Evolutionary conservation across 2,329 filamentous ascomycete species (phyloP).

Genomic region (Penicillium sp.): DNA sequence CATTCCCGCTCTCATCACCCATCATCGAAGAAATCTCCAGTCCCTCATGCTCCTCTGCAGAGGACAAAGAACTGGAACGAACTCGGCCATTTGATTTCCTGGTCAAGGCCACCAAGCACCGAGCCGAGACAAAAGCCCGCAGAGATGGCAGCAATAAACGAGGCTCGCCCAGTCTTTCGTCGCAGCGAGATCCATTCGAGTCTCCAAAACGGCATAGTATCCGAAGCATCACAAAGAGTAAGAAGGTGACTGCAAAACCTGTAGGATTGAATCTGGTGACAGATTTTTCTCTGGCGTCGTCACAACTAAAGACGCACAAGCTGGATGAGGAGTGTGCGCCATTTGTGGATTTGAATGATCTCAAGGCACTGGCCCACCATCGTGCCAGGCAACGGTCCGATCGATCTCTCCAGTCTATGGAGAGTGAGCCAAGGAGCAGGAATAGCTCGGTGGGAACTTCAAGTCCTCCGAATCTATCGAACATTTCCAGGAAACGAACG

Average conservation of each 20-base stretch:
- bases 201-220: too few relatives aligned
- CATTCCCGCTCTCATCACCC: conserved; percentile 40
- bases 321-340: conserved; percentile 9
- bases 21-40: conserved; percentile 39
- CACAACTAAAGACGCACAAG: conserved; percentile 7
- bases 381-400: conserved; percentile 29
- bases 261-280: conserved; percentile 41
- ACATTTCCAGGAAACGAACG: conserved; percentile 15
- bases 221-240: conserved; percentile 9
- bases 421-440: neutral
- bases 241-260: conserved; percentile 25
- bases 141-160: conserved; percentile 2
- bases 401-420: conserved; percentile 8
- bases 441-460: conserved; percentile 2
- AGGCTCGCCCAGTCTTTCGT: conserved; percentile 1
- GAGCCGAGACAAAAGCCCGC: conserved; percentile 6
- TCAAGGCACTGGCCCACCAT: conserved; percentile 30
- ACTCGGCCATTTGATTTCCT: conserved; percentile 29
- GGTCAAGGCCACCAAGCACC: conserved; percentile 20
- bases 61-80: conserved; percentile 24
- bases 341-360: conserved; percentile 35
- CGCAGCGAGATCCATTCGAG: conserved; percentile 2
- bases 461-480: neutral
- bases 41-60: conserved; percentile 31
- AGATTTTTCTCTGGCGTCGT: conserved; percentile 28